Percentiles rank a stretch among this genome's conserved stretches.
phyloP scores from a whole-genome alignment of 1,284 basidiomycete species.

The Singerocomus rubriflavus region DNA sequence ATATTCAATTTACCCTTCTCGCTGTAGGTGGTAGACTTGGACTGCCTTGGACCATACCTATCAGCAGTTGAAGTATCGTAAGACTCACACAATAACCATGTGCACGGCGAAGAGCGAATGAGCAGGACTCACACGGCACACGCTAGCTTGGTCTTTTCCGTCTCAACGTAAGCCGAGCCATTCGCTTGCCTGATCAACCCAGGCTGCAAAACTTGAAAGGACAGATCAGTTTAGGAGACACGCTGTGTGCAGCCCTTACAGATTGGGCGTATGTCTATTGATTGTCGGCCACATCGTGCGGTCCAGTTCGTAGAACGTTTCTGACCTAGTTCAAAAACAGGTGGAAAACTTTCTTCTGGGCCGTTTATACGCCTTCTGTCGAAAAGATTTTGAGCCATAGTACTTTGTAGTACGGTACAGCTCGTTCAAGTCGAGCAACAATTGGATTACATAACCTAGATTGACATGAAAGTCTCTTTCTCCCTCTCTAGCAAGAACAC shows the following conservation, averaged over 20 bases:
- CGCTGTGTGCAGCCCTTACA: constrained; percentile 51
- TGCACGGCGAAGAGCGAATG: constrained; percentile 1
- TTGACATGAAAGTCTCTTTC: constrained; percentile 76
- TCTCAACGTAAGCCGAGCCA: constrained; percentile 94
- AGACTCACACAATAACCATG: constrained; percentile 1
- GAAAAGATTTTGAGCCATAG: constrained; percentile 55
- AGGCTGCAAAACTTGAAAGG: constrained; percentile 73
- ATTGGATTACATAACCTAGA: constrained; percentile 21
- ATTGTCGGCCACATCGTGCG: constrained; percentile 37
- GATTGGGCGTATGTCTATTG: constrained; percentile 75
- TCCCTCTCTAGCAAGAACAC: constrained; percentile 62
- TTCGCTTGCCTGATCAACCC: constrained; percentile 91
- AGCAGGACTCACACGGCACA: constrained; percentile 76
- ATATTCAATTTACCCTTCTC: constrained; percentile 90
- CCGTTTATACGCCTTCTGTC: constrained; percentile 88
- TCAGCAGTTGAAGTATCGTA: neutral
- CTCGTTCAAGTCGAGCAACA: neutral
- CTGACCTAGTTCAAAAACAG: constrained; percentile 52
- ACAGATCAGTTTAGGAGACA: constrained; percentile 10
- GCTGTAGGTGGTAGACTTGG: constrained; percentile 74
- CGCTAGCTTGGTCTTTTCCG: constrained; percentile 84
- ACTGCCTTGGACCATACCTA: constrained; percentile 93
- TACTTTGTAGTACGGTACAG: neutral
- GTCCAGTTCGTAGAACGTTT: constrained; percentile 17
- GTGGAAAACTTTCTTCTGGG: constrained; percentile 76